Percentiles rank a stretch among this genome's conserved stretches.
phyloP scores from a whole-genome alignment of 2,329 filamentous ascomycete genomes.

The Penicillium sclerotiorum region DNA sequence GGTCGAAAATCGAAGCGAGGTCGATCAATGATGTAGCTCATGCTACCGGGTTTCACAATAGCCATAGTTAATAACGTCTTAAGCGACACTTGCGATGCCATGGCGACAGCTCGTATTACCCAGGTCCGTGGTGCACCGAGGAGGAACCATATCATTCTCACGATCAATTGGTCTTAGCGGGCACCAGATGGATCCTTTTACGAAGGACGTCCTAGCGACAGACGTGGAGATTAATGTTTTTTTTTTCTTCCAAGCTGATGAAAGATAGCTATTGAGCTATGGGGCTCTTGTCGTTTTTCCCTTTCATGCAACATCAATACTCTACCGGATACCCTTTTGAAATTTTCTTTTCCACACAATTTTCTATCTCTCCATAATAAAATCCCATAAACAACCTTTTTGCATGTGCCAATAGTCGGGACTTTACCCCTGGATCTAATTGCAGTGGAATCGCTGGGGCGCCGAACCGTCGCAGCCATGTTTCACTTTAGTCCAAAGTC shows the following conservation, averaged over 20 bases:
- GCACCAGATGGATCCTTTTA: background rate
- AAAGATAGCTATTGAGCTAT: constrained; percentile 15
- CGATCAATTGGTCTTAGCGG: too few species aligned
- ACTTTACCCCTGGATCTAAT: constrained; percentile 8
- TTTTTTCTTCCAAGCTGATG: constrained; percentile 16
- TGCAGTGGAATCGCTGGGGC: constrained; percentile 12
- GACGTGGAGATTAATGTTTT: constrained; percentile 17
- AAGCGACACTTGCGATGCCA: too few species aligned
- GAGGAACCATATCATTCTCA: background rate
- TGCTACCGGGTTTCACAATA: background rate
- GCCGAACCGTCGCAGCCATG: constrained; percentile 24
- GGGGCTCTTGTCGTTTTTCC: constrained; percentile 23
- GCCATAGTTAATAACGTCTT: too few species aligned
- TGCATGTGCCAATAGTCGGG: background rate
- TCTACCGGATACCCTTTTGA: too few species aligned
- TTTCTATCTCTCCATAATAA: background rate
- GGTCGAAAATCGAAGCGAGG: background rate
- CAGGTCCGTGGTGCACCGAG: too few species aligned
- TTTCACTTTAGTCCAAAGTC: constrained; percentile 26
- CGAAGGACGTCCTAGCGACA: constrained; percentile 14
- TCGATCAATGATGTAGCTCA: constrained; percentile 1
- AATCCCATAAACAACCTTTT: background rate
- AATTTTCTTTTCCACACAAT: background rate
- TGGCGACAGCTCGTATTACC: background rate
- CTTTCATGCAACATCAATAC: too few species aligned